phyloP scores from a whole-genome alignment of 768 basidiomycete species.

The Leccinum truebloodii region DNA sequence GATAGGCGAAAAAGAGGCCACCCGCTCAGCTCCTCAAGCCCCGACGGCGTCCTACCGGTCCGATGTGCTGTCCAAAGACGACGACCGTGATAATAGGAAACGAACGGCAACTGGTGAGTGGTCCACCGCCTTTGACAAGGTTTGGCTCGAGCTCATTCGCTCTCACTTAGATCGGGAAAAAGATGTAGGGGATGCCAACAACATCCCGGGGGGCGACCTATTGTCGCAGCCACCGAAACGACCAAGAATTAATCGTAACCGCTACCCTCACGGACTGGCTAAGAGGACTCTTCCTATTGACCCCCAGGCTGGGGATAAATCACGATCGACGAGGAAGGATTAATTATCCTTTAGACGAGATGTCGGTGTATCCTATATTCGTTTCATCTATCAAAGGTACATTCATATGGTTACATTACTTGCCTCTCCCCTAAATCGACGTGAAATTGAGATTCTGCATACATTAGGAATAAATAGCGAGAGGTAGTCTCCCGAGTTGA shows the following conservation, averaged over 20 bases:
- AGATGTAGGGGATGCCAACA: slow-evolving; percentile 43
- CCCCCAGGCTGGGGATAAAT: slow-evolving; percentile 58
- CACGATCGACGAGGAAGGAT: slow-evolving; percentile 54
- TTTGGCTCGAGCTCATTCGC: slow-evolving; percentile 7
- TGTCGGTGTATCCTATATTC: slow-evolving; percentile 13
- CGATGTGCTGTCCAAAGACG: slow-evolving; percentile 51
- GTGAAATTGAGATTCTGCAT: slow-evolving; percentile 14
- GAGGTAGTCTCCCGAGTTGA: slow-evolving; percentile 35
- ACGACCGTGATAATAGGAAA: slow-evolving; percentile 70
- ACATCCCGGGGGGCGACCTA: slow-evolving; percentile 39
- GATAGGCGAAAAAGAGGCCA: slow-evolving; percentile 60
- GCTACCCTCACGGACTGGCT: slow-evolving; percentile 53
- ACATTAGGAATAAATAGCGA: slow-evolving; percentile 26
- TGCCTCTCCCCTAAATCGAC: slow-evolving; percentile 13
- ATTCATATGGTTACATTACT: slow-evolving; percentile 17
- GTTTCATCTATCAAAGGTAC: slow-evolving; percentile 9
- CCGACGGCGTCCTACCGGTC: slow-evolving; percentile 45
- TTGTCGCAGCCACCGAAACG: slow-evolving; percentile 54
- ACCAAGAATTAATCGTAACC: slow-evolving; percentile 56
- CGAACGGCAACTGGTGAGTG: slow-evolving; percentile 65
- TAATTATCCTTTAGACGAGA: slow-evolving; percentile 26
- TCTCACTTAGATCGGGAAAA: slow-evolving; percentile 60
- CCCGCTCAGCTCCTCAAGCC: slow-evolving; percentile 41
- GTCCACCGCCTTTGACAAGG: neutral
- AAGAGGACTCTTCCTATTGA: slow-evolving; percentile 64